Evolutionary conservation across 331 rosid species (phyloP).

Genomic region (Pyrus hybrid): DNA sequence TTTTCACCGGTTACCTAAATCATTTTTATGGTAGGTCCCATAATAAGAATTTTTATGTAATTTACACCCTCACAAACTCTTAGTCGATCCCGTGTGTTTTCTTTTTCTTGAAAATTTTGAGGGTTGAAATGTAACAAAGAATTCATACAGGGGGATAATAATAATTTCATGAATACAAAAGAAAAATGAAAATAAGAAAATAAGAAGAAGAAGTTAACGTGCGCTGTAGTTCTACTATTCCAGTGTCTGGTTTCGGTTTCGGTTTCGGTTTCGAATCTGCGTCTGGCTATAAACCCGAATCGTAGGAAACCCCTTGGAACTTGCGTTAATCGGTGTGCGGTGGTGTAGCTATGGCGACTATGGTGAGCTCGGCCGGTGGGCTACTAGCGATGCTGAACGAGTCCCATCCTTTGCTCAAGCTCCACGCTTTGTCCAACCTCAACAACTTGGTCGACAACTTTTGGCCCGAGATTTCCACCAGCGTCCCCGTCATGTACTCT

Average conservation of each 20-base stretch:
- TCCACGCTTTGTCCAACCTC: slow-evolving; percentile 72
- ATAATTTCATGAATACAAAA: no score
- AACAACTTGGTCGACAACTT: slow-evolving; percentile 61
- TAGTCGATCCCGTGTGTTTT: no score
- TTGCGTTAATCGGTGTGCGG: neutral
- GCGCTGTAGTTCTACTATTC: neutral
- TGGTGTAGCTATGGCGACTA: slow-evolving; percentile 31
- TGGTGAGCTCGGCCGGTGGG: slow-evolving; percentile 73
- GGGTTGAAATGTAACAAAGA: neutral
- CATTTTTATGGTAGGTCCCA: no score
- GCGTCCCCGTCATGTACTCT: slow-evolving; percentile 57
- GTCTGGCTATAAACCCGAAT: neutral
- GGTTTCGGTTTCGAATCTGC: no score
- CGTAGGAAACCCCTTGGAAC: neutral
- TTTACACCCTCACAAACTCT: no score
- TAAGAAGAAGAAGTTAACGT: neutral
- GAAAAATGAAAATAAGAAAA: no score
- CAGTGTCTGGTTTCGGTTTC: neutral
- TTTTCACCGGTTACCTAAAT: no score
- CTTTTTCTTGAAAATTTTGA: no score
- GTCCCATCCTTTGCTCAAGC: slow-evolving; percentile 58
- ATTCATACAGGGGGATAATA: neutral
- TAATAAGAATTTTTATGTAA: no score
- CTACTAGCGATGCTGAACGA: slow-evolving; percentile 74
- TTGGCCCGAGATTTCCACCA: slow-evolving; percentile 84